phyloP scores from a whole-genome alignment of 2,329 filamentous ascomycete species.

The Xylaria polymorpha region DNA sequence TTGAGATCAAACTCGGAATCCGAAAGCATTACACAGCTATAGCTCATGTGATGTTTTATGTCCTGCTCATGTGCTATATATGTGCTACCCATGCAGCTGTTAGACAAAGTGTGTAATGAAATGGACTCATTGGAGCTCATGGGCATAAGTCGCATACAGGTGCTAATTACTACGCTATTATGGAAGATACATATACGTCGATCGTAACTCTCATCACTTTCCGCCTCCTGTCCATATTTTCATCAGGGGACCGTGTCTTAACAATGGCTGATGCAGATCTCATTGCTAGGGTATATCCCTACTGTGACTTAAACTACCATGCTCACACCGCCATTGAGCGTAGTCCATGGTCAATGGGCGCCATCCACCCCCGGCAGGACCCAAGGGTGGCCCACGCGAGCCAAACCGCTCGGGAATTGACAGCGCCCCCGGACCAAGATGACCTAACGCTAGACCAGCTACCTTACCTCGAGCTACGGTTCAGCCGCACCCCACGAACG shows the following conservation, averaged over 20 bases:
- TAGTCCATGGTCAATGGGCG: not conserved
- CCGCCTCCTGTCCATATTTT: not conserved
- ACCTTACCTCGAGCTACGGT: conserved; percentile 17
- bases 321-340: not conserved
- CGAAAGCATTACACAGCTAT: too few species aligned
- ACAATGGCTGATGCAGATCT: not conserved
- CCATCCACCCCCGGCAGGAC: not conserved
- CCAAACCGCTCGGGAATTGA: conserved; percentile 5
- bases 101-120: too few species aligned
- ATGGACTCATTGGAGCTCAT: too few species aligned
- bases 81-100: too few species aligned
- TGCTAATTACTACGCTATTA: too few species aligned
- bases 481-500: conserved; percentile 1
- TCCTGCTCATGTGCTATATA: too few species aligned
- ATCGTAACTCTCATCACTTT: too few species aligned
- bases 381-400: not conserved
- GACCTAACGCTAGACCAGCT: not conserved
- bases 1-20: too few species aligned
- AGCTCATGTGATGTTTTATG: too few species aligned
- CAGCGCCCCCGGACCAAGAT: not conserved
- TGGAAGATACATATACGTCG: too few species aligned
- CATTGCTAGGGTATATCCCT: not conserved
- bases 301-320: not conserved
- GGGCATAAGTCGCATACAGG: too few species aligned
- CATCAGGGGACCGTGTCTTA: not conserved